phyloP scores from a whole-genome alignment of 2,329 filamentous ascomycete species.

The Aspergillus uvarum region DNA sequence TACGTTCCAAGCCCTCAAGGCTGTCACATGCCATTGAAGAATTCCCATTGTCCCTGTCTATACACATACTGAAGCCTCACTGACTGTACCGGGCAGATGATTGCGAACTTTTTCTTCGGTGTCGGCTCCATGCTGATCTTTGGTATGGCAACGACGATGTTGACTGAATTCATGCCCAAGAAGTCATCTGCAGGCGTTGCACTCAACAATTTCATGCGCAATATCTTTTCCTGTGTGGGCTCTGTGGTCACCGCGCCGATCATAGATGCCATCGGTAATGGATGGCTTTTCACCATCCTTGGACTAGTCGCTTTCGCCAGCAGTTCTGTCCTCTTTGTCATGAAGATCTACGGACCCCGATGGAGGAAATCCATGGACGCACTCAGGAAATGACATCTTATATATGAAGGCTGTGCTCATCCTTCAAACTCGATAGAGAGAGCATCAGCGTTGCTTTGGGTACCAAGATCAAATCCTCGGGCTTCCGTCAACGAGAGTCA shows the following conservation, averaged over 20 bases:
- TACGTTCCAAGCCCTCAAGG: slow-evolving; percentile 28
- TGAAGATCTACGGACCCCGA: slow-evolving; percentile 59
- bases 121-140: slow-evolving; percentile 77
- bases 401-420: background rate
- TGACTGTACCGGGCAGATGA: slow-evolving; percentile 37
- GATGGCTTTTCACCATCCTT: slow-evolving; percentile 70
- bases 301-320: slow-evolving; percentile 57
- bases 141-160: slow-evolving; percentile 72
- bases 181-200: slow-evolving; percentile 71
- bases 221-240: slow-evolving; percentile 73
- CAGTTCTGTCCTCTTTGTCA: slow-evolving; percentile 60
- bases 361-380: slow-evolving; percentile 66
- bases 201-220: slow-evolving; percentile 77
- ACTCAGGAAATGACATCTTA: slow-evolving; percentile 19
- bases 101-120: slow-evolving; percentile 73
- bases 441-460: background rate
- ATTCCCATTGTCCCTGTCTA: background rate
- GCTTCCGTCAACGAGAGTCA: background rate
- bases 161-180: slow-evolving; percentile 79
- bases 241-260: slow-evolving; percentile 68
- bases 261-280: slow-evolving; percentile 68
- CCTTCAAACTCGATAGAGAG: background rate
- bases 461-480: background rate
- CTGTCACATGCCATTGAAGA: background rate
- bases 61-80: background rate